Evolutionary conservation across 1,284 basidiomycete species (phyloP).

Genomic region (Stygiomarasmius scandens): DNA sequence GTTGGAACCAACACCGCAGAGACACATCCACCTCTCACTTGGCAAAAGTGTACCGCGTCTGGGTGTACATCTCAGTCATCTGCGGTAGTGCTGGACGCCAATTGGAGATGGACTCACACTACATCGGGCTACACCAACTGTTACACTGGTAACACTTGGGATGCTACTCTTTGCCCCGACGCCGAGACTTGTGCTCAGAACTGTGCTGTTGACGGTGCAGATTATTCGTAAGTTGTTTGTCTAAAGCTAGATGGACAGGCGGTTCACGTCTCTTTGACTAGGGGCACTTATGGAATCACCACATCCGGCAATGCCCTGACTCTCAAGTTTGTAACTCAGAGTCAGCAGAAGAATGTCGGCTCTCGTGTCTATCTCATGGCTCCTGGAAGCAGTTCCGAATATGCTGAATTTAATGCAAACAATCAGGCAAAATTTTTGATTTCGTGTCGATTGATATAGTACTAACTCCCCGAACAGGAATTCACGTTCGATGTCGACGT

Average conservation of each 20-base stretch:
- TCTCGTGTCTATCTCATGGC: constrained; percentile 59
- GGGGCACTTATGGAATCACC: constrained; percentile 44
- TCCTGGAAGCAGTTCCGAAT: constrained; percentile 30
- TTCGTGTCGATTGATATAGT: no score
- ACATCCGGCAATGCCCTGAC: constrained; percentile 44
- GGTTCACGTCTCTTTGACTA: no score
- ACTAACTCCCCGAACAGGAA: constrained; percentile 46
- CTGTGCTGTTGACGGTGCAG: constrained; percentile 63
- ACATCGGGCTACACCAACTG: constrained; percentile 54
- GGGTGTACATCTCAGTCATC: constrained; percentile 41
- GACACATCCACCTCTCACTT: constrained; percentile 41
- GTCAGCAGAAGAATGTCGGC: constrained; percentile 48
- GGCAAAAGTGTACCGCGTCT: constrained; percentile 40
- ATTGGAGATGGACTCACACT: constrained; percentile 46
- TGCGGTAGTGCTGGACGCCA: constrained; percentile 46
- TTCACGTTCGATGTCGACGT: constrained; percentile 51
- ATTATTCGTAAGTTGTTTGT: constrained; percentile 41
- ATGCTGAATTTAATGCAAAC: constrained; percentile 2
- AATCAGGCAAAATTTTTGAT: not conserved
- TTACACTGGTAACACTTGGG: constrained; percentile 59
- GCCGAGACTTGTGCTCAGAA: constrained; percentile 42
- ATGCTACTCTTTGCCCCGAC: constrained; percentile 47
- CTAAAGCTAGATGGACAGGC: no score
- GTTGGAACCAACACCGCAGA: constrained; percentile 15
- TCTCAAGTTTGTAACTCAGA: constrained; percentile 52